Percentiles rank a stretch among this genome's conserved stretches.
These are phyloP conservation scores for Sisymbrium altissimum DNA, from an alignment of 345 rosid species.

Conservation along the genomic window DNA sequence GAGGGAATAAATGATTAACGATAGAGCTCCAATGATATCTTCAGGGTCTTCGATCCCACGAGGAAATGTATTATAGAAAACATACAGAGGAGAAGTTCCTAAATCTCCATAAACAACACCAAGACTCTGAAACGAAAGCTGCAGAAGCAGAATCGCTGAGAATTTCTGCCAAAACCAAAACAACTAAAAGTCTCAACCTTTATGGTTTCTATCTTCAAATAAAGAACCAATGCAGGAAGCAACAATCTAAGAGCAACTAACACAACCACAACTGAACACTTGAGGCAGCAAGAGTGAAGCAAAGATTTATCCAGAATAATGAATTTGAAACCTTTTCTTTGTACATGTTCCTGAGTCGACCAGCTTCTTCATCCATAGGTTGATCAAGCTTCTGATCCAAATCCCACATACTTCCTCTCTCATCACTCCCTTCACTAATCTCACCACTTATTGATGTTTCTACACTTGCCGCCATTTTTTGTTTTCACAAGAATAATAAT, in stretches of 20 bases:
- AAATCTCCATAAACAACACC: conserved; percentile 75
- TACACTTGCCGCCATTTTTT: conserved; percentile 42
- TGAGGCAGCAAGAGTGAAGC: not conserved
- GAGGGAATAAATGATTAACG: conserved; percentile 59
- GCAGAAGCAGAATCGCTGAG: conserved; percentile 49
- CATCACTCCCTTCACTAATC: conserved; percentile 51
- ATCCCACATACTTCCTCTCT: conserved; percentile 80
- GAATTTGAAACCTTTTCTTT: conserved; percentile 60
- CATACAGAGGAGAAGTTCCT: conserved; percentile 72
- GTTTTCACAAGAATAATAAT: not conserved
- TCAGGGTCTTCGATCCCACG: conserved; percentile 49
- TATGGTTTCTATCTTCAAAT: too few relatives aligned
- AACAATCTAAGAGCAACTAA: not conserved
- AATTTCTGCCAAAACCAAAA: conserved; percentile 41
- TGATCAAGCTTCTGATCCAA: conserved; percentile 92
- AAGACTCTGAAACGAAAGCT: conserved; percentile 71
- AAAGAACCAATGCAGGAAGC: not conserved
- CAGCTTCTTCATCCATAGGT: conserved; percentile 96
- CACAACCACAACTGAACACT: not conserved
- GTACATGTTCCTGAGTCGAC: conserved; percentile 71
- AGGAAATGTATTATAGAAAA: conserved; percentile 72
- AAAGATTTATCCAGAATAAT: too few relatives aligned
- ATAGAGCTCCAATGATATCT: conserved; percentile 64
- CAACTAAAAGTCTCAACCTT: not conserved
- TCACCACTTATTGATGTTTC: conserved; percentile 46